Base-by-base conservation (phyloP, 2,329 filamentous ascomycete genomes). In the Drechslerella dactyloides region DNA sequence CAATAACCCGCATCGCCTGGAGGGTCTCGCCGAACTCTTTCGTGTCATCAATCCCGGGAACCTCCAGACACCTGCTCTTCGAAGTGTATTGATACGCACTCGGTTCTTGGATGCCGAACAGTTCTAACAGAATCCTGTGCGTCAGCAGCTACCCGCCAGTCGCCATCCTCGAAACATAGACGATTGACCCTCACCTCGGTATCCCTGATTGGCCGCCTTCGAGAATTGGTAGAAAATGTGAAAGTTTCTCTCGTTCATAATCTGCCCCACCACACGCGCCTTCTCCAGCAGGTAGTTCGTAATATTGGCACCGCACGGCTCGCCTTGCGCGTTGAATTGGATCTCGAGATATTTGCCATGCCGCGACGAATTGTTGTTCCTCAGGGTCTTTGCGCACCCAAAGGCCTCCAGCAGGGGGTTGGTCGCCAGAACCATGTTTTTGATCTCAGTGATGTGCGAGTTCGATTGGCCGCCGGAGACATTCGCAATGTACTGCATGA, bases 261-360 rank as follows among this genome's bases (percentile, higher is more conserved):
- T 94, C 79, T 99, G 94, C 81, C 97, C 99, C n/a, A 97, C 94
- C 77, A 99, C 84, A 82, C 94, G 89, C 72, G 94, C 97, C 73
- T 94, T 90, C 81, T 99, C 94, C 48, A 99, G 84, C 75, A 99
- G 84, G 79, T 99, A 99, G 63, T 92, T 97, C 77, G 94, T 86
- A 78, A 99, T 99, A 83, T 96, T 96, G 65, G 94, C 94, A 76
- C 94, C 94, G 78, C 97, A 97, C 77, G 99, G 99, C 79, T 96
- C 94, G 74, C 91, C 96, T 78, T 89, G 86, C 74, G 91, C 87
- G 82, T 97, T 92, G 80, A 99, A 99, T 91, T 97, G 93, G 79
- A 99, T 99, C 82, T 99, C 94, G 77, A 99, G 97, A 81, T 99
- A 99, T 84, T 99, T 99, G 80, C 94, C 94, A 81, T 99, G 99